Base-by-base conservation (phyloP, 352 stramenopile species). In the Blastocystis sp. region DNA sequence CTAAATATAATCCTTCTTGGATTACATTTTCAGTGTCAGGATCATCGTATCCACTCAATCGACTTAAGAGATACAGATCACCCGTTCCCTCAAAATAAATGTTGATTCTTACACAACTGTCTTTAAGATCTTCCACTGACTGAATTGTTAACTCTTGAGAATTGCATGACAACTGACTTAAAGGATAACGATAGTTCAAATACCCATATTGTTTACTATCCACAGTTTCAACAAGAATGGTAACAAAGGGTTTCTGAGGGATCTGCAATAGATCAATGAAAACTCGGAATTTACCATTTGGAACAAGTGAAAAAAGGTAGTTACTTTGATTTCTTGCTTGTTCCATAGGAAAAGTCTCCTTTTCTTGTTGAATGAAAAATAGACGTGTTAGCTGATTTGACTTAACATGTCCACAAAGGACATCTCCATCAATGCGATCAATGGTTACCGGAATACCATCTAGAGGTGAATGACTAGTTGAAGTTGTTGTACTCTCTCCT, bases 1-100 rank as follows among this genome's bases (percentile, higher is more conserved):
- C 73, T 1, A 84, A 19, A 44, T 54, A 84, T 17, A 84, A 42
- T 30, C 73, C 73, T 11, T 84, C 73, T 19, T 48, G 48, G 7
- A 84, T 37, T n/a, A 84, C 68, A 17, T 17, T 51, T 9, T 44
- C 6, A 19, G 66, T 53, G 6, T 57, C 44, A 3, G 66, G 66
- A 35, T n/a, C n/a, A 22, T 58, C 37, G 30, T n/a, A 24, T 11
- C 11, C 24, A 0, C 22, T 19, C 27, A 37, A 35, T 6, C 24
- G 42, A 27, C 51, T 57, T 4, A 84, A 44, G 30, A 68, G 22
- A 44, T 68, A 84, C 24, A 84, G 3, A 53, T 84, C 73, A 30
- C 73, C 73, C 2, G 30, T 44, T 27, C 73, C 73, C 0, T 64
- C 9, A 0, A 54, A 53, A 0, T 19, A 53, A 13, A 84, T 9